Conservation (phyloP, 1,284 basidiomycete genomes). For the Ceratobasidium papillatum region DNA sequence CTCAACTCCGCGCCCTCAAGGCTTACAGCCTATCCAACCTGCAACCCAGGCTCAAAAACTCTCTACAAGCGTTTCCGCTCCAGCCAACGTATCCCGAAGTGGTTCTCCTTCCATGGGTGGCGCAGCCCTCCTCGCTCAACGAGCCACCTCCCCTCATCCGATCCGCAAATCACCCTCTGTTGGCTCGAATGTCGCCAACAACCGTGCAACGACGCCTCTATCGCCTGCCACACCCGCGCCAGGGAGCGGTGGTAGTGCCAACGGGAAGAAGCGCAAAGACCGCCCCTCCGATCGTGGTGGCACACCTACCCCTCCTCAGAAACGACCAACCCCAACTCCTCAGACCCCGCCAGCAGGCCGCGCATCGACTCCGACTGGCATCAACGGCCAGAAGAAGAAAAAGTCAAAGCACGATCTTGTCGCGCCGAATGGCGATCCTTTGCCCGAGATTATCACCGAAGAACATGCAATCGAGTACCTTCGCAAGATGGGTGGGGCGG, state of each 20-base stretch:
- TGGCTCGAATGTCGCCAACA: conserved; percentile 12
- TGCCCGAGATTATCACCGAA: conserved; percentile 33
- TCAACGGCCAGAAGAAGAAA: conserved; percentile 38
- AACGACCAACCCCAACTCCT: conserved; percentile 28
- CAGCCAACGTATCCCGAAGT: conserved; percentile 18
- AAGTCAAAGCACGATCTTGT: conserved; percentile 35
- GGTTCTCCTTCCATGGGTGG: conserved; percentile 40
- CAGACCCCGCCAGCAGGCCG: conserved; percentile 12
- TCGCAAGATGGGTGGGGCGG: conserved; percentile 37
- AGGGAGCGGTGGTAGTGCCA: conserved; percentile 33
- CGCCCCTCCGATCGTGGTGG: conserved; percentile 22
- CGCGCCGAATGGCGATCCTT: conserved; percentile 27
- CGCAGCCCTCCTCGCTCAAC: conserved; percentile 43
- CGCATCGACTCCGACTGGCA: conserved; percentile 11
- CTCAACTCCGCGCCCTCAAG: conserved; percentile 22
- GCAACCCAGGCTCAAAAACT: conserved; percentile 13
- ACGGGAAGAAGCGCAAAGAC: conserved; percentile 42
- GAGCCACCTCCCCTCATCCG: conserved; percentile 42
- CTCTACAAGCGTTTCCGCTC: conserved; percentile 10
- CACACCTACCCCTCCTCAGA: conserved; percentile 37
- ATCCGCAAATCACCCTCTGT: conserved; percentile 30
- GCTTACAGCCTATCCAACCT: conserved; percentile 7
- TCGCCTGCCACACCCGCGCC: conserved; percentile 21
- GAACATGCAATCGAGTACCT: conserved; percentile 35
- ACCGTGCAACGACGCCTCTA: conserved; percentile 32